Base-by-base conservation (phyloP, 768 basidiomycete genomes). In the Hydnum rufescens region DNA sequence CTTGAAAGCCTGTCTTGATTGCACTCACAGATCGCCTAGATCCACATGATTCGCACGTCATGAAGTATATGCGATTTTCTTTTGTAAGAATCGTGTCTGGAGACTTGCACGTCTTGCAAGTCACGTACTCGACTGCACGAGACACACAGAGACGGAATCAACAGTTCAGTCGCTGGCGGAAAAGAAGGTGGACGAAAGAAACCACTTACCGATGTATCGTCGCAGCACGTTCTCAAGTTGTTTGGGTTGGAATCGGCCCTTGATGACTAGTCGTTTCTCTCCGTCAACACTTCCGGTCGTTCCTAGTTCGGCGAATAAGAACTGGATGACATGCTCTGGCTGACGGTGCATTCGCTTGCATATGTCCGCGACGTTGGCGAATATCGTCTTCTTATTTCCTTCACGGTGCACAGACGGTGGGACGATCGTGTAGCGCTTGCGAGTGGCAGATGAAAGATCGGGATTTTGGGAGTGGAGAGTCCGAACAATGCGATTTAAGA, bases 21-120 rank as follows among this genome's bases (percentile, higher is more conserved):
- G 89, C 71, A 59, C 85, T 86, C 60, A 99, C 93, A 55, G 87
- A 90, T 22, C 92, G 80, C 60, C 85, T 71, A 59, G 81, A 84
- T 2, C 87, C 88, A 60, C 88, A 93, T 4, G 83, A 82, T 66
- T 90, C 82, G 68, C 87, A 90, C 0, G 85, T 74, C 77, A 87
- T 84, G 75, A 99, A 99, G 74, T 92, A 96, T 64, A 99, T 87
- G 68, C 95, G 86, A 66, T 95, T 95, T 69, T 97, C 92, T 67
- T 97, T 99, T 28, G 83, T 81, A 32, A 99, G 76, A 19, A 95
- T 76, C 2, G 95, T 99, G 65, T 99, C 95, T 43, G 87, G 87
- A 1, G 93, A 96, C 70, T 96, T 99, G 75, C 95, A 99, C 36
- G 92, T 97, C 68, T 95, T 93, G 77, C 95, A 99, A 34, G 92